Conservation (phyloP, 495 filamentous ascomycete genomes). For the Lasiosphaeria miniovina region DNA sequence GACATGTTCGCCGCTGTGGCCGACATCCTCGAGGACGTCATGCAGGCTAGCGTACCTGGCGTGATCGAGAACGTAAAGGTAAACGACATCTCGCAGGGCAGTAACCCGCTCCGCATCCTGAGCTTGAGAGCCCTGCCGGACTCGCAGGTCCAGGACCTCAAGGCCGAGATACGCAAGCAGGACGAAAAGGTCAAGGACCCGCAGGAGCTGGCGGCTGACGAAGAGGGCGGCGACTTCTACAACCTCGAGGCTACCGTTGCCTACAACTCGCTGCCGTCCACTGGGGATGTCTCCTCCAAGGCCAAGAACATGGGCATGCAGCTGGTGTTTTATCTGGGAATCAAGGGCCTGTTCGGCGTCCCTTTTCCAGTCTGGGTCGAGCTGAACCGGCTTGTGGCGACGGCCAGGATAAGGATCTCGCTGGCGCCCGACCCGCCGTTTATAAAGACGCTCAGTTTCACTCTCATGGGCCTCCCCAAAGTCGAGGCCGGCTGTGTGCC, state of each 20-base stretch:
- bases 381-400: conserved; percentile 80
- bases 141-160: conserved; percentile 71
- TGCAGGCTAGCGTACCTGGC: conserved; percentile 89
- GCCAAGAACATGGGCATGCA: conserved; percentile 95
- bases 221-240: conserved; percentile 91
- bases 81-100: conserved; percentile 93
- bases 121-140: conserved; percentile 87
- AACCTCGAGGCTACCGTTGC: conserved; percentile 92
- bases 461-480: conserved; percentile 86
- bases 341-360: conserved; percentile 82
- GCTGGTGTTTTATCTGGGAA: conserved; percentile 85
- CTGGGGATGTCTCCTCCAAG: conserved; percentile 65
- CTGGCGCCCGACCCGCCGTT: conserved; percentile 89
- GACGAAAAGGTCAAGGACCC: conserved; percentile 80
- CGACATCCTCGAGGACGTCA: conserved; percentile 68
- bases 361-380: conserved; percentile 89
- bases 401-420: conserved; percentile 74
- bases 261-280: conserved; percentile 81
- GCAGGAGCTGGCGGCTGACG: conserved; percentile 81
- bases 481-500: conserved; percentile 88
- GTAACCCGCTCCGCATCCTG: conserved; percentile 84
- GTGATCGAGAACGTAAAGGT: conserved; percentile 92
- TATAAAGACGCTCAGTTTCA: conserved; percentile 87
- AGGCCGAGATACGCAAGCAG: conserved; percentile 69
- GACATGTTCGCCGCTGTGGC: conserved; percentile 77